Evolutionary conservation across 345 rosid genomes (phyloP), one percentile per base, ranked within the genome.

Genomic region (Aquilaria sinensis): DNA sequence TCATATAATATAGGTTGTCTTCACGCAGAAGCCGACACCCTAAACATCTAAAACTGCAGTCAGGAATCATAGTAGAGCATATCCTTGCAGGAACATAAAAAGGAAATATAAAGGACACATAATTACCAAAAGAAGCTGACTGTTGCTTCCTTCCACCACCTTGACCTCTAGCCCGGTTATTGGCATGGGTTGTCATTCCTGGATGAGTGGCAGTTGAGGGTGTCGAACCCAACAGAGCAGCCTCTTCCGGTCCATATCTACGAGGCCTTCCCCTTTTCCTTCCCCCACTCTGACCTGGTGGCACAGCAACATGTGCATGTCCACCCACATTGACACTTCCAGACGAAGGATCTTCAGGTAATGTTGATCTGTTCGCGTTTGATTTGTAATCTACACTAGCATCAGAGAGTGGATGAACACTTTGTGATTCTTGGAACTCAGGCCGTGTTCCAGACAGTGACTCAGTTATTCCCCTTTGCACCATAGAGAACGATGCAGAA

Each of bases 211-310:
- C 70, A 43, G 81, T 55, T 5, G 96, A 71, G 12, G 98, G 75
- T 1, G 95, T 83, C 73, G 90, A 77, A 68, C 91, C 97, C 74
- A 88, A 75, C 5, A 97, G 85, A 53, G 83, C 95, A 51, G 81
- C 57, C 65, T 91, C 88, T 57, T 87, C 93, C 29, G 85, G 79
- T 49, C 96, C 96, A 56, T 90, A 90, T 69, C 88, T 90, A 72
- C 96, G 74, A 3, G 99, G 96, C 73, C 99, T 75, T 51, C 97
- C 99, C 53, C 99, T 81, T 74, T 88, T 90, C 62, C 96, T 78
- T 69, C 84, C 88, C 53, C 77, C 61, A 30, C 84, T 83, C 80
- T 84, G 86, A 6, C 75, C 75, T 9, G 78, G 74, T 12, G 78
- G 75, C 61, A 71, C 66, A 0, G 66, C 75, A 15, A 87, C 73